These are phyloP conservation scores for Trichoderma citrinoviride DNA, from an alignment of 2,329 filamentous ascomycete genomes.

Conservation along the genomic window DNA sequence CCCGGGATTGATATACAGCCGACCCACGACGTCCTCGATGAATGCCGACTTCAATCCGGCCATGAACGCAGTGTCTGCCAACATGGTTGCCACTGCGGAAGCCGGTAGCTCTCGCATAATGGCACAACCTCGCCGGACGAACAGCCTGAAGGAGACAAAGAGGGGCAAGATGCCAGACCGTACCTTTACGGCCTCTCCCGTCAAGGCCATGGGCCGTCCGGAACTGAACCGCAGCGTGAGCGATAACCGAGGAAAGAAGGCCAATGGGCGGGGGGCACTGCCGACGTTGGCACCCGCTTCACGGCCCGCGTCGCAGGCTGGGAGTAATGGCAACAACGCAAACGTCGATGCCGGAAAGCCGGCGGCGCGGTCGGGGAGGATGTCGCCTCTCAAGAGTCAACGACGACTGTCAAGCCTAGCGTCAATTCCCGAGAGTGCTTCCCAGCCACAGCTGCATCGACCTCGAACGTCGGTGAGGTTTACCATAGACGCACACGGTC, in stretches of 20 bases:
- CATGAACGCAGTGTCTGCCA: constrained; percentile 31
- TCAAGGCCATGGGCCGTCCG: constrained; percentile 48
- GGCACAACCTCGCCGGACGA: constrained; percentile 44
- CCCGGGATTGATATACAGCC: constrained; percentile 57
- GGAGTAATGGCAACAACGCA: neutral
- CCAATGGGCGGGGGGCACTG: constrained; percentile 40
- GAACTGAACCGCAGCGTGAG: constrained; percentile 55
- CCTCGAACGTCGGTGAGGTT: constrained; percentile 59
- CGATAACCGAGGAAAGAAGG: constrained; percentile 50
- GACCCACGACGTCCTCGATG: constrained; percentile 49
- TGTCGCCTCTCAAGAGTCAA: constrained; percentile 53
- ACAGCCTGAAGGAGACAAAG: constrained; percentile 44
- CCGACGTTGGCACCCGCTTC: constrained; percentile 49
- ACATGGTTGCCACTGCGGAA: constrained; percentile 30
- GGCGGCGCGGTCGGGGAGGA: constrained; percentile 43
- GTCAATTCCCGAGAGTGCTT: constrained; percentile 55
- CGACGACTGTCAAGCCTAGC: constrained; percentile 51
- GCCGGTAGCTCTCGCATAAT: constrained; percentile 30
- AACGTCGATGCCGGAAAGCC: constrained; percentile 38
- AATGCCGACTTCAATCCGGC: constrained; percentile 38
- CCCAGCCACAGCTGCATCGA: constrained; percentile 32
- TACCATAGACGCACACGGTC: constrained; percentile 60
- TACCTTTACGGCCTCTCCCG: constrained; percentile 47
- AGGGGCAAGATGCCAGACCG: constrained; percentile 44
- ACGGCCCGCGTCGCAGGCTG: constrained; percentile 37